Evolutionary conservation across 2,329 filamentous ascomycete species (phyloP).

Genomic region (Colletotrichum theobromicola): DNA sequence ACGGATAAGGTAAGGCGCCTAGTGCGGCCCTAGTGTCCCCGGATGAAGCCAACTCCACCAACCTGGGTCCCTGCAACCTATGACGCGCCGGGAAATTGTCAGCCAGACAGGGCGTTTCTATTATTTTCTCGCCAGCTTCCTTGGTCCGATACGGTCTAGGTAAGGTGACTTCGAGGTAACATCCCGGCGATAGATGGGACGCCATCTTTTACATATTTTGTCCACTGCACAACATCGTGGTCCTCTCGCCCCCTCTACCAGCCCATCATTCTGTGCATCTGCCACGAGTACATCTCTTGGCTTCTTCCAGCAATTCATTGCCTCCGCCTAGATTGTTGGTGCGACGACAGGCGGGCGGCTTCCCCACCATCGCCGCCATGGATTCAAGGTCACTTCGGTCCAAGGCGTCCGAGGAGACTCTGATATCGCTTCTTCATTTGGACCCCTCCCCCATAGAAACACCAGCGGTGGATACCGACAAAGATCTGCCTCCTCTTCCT

Average conservation of each 20-base stretch:
- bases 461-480: constrained; percentile 52
- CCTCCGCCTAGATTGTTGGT: neutral
- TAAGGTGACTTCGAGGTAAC: neutral
- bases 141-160: neutral
- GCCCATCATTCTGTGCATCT: neutral
- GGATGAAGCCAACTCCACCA: neutral
- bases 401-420: constrained; percentile 23
- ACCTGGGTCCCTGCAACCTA: neutral
- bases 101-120: neutral
- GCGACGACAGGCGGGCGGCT: neutral
- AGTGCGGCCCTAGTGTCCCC: neutral
- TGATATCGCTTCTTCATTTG: constrained; percentile 24
- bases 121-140: neutral
- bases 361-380: neutral
- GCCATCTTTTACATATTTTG: neutral
- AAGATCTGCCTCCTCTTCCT: constrained; percentile 46
- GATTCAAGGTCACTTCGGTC: constrained; percentile 17
- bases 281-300: neutral
- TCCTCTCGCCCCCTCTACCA: neutral
- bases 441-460: constrained; percentile 56
- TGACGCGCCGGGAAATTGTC: constrained; percentile 6
- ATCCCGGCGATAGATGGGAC: neutral
- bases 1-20: neutral
- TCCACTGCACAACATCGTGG: neutral
- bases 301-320: neutral